Evolutionary conservation across 2,329 filamentous ascomycete species (phyloP).

Genomic region (Thielaviopsis musarum): DNA sequence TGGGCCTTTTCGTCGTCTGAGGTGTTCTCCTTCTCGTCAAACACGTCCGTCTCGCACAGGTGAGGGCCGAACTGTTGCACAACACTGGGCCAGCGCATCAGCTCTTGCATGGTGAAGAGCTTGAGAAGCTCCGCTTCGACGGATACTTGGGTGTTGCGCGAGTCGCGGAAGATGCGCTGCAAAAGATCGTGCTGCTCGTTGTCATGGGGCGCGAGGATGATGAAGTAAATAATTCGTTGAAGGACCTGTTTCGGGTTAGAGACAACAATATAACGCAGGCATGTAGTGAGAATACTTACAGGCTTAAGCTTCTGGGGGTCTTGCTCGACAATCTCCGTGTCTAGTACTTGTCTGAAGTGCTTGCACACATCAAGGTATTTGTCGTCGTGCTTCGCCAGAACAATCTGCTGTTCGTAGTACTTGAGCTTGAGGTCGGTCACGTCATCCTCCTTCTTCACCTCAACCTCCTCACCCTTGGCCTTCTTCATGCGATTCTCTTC

Average conservation of each 20-base stretch:
- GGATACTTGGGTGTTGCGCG: conserved; percentile 60
- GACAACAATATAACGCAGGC: background rate
- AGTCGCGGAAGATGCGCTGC: conserved; percentile 76
- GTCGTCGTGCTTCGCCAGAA: conserved; percentile 85
- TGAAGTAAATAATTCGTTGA: conserved; percentile 92
- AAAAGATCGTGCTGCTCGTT: conserved; percentile 97
- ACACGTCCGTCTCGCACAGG: conserved; percentile 78
- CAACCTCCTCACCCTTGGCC: conserved; percentile 61
- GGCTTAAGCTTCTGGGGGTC: conserved; percentile 73
- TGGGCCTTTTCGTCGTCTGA: conserved; percentile 64
- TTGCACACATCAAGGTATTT: conserved; percentile 98
- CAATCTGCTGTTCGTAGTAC: conserved; percentile 96
- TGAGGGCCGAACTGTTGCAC: conserved; percentile 77
- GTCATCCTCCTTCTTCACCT: conserved; percentile 66
- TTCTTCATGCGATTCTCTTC: conserved; percentile 79
- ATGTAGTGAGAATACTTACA: conserved; percentile 34
- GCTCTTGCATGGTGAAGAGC: conserved; percentile 84
- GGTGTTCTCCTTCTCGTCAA: conserved; percentile 48
- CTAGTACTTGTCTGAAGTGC: conserved; percentile 89
- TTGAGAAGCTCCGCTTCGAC: conserved; percentile 76
- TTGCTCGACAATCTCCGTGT: conserved; percentile 88
- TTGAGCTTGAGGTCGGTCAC: conserved; percentile 90
- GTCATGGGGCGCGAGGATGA: conserved; percentile 90
- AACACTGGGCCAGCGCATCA: conserved; percentile 97
- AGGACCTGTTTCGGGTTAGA: conserved; percentile 42